Percentiles rank a stretch among this genome's conserved stretches.
Evolutionary conservation across 2,329 filamentous ascomycete genomes (phyloP).

Genomic region (Apiospora pterosperma): DNA sequence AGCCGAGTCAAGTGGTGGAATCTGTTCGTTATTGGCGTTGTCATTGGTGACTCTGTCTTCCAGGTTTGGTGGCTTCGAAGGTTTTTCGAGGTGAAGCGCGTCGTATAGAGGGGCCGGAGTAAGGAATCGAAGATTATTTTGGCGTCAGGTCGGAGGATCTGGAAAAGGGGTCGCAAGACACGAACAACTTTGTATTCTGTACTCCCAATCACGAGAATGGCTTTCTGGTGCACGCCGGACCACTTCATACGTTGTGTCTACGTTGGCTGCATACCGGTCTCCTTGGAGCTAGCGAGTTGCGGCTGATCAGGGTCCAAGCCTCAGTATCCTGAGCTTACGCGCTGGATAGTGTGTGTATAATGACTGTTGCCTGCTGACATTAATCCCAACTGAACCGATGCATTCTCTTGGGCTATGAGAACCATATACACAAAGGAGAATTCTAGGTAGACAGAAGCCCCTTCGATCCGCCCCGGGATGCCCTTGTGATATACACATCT

Average conservation of each 20-base stretch:
- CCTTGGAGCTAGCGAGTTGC: not conserved
- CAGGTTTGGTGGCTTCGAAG: conserved; percentile 99
- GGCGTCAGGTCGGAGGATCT: not conserved
- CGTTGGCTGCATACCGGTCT: not conserved
- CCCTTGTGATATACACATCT: not conserved
- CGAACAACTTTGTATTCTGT: not conserved
- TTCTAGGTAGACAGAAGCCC: not conserved
- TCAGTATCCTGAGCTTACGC: not conserved
- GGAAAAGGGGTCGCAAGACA: not conserved
- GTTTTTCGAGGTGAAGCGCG: conserved; percentile 86
- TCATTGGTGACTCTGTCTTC: conserved; percentile 90
- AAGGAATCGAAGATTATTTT: not conserved
- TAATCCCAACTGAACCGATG: not conserved
- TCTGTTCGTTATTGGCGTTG: conserved; percentile 86
- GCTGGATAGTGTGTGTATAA: not conserved
- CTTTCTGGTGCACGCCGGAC: not conserved
- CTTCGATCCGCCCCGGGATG: not conserved
- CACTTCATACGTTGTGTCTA: not conserved
- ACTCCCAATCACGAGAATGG: not conserved
- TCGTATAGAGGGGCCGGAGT: conserved; percentile 43
- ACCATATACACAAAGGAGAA: not conserved
- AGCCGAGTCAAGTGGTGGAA: conserved; percentile 99
- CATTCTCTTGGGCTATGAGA: not conserved
- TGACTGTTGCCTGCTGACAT: not conserved
- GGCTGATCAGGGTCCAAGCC: not conserved